Base-by-base conservation (phyloP, 2,329 filamentous ascomycete genomes). In the Neonectria sp. region DNA sequence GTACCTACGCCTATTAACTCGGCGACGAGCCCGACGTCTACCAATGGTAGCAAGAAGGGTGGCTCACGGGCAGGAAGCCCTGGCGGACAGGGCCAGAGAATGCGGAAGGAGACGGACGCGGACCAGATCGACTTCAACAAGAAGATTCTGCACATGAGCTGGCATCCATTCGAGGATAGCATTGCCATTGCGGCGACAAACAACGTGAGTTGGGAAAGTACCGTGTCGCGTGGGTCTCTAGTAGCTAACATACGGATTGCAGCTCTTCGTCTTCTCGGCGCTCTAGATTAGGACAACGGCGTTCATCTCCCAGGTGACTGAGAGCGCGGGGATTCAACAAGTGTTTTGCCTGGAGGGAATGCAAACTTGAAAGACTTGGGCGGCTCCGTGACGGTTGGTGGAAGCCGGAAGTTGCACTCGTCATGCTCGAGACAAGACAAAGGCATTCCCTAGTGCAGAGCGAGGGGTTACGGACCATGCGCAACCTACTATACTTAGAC, bases 121-220 rank as follows among this genome's bases (percentile, higher is more conserved):
- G 95, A 99, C 82, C 95, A 98, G 85, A 98, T 98, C 82, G 96
- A 99, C 83, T 99, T 98, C 84, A 98, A 98, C 89, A 99, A 98
- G 90, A 99, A 99, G 90, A 99, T 99, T 77, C 82, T 99, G 79
- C 96, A 99, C 82, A 99, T 99, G 96, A 98, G 95, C 85, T 99
- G 96, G 96, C 96, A 99, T 90, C 96, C 96, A 55, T 98, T 97
- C 78, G 96, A 99, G 84, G 95, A 99, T 85, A 98, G 95, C 85
- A 99, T 99, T 84, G 96, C 96, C 65, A 99, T 99, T 86, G 96
- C 96, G 75, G 96, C 96, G 68, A 99, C 96, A 72, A 99, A 99
- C 88, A 99, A 99, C 84, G 96, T 98, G 85, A 92, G 95, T 87
- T 37, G 35, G 12, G 33, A 6, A 59, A 33, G 57, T 12, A 13